A percentile compares a stretch with the other conserved stretches of the same genome.
Conservation (phyloP, 495 filamentous ascomycete species). For the Oidiodendron maius region DNA sequence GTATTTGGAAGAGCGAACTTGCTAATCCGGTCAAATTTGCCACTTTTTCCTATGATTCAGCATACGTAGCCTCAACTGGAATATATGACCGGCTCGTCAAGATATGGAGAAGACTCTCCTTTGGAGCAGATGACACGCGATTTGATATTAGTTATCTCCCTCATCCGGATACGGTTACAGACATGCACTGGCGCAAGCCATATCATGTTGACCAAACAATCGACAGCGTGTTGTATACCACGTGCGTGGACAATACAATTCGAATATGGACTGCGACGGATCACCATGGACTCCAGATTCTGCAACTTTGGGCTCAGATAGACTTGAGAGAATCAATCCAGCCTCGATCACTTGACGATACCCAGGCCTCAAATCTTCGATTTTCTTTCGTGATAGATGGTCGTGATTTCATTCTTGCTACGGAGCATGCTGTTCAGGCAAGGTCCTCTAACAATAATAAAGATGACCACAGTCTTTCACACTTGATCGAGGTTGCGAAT, state of each 20-base stretch:
- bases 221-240: slow-evolving; percentile 89
- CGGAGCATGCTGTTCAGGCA: slow-evolving; percentile 67
- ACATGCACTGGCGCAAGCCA: slow-evolving; percentile 78
- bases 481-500: slow-evolving; percentile 82
- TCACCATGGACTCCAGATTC: slow-evolving; percentile 59
- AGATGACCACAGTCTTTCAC: slow-evolving; percentile 67
- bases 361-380: slow-evolving; percentile 34
- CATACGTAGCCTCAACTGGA: slow-evolving; percentile 77
- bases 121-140: slow-evolving; percentile 72
- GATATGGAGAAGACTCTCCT: slow-evolving; percentile 86
- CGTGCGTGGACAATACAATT: slow-evolving; percentile 77
- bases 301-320: slow-evolving; percentile 78
- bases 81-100: slow-evolving; percentile 80
- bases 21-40: slow-evolving; percentile 72
- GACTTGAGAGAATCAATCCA: slow-evolving; percentile 74
- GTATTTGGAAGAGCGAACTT: slow-evolving; percentile 67
- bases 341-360: slow-evolving; percentile 36
- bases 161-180: slow-evolving; percentile 74
- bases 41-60: slow-evolving; percentile 77
- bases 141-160: slow-evolving; percentile 89
- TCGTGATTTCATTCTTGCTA: slow-evolving; percentile 70
- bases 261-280: slow-evolving; percentile 81
- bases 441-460: slow-evolving; percentile 43
- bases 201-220: slow-evolving; percentile 69
- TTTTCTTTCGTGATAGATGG: slow-evolving; percentile 84